Evolutionary conservation across 1,284 basidiomycete genomes (phyloP).

Genomic region (Anthracocystis walkeri): DNA sequence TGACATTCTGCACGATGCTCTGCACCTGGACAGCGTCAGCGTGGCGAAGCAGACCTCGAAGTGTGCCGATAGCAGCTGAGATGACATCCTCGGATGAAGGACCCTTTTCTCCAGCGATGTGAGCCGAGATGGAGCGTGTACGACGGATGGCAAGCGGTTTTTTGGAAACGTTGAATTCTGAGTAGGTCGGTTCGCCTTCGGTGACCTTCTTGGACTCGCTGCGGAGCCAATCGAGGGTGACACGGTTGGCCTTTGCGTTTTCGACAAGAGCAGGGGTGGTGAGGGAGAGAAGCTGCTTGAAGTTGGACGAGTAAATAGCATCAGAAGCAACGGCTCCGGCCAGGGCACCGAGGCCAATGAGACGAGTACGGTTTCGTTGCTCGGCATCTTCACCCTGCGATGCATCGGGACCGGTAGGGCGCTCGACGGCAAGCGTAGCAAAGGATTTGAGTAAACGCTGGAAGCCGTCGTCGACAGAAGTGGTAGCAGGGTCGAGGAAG

Average conservation of each 20-base stretch:
- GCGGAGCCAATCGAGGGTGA: conserved; percentile 76
- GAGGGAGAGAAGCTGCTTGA: conserved; percentile 78
- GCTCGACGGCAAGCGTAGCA: conserved; percentile 73
- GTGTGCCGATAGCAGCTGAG: conserved; percentile 78
- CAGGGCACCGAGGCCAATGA: conserved; percentile 87
- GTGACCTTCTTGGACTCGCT: conserved; percentile 78
- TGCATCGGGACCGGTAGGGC: conserved; percentile 24
- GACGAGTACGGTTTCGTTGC: conserved; percentile 76
- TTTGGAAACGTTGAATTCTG: conserved; percentile 80
- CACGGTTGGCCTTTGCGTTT: conserved; percentile 75
- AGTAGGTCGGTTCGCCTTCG: conserved; percentile 75
- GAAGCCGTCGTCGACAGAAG: conserved; percentile 75
- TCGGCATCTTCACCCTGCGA: conserved; percentile 40
- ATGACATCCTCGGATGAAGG: conserved; percentile 81
- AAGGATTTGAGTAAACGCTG: conserved; percentile 80
- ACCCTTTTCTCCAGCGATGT: conserved; percentile 87
- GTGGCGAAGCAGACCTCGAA: conserved; percentile 81
- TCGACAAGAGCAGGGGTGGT: conserved; percentile 82
- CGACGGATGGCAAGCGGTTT: conserved; percentile 81
- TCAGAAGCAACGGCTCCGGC: conserved; percentile 86
- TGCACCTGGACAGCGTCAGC: conserved; percentile 82
- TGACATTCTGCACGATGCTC: conserved; percentile 77
- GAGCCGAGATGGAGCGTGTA: conserved; percentile 86
- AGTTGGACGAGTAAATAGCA: conserved; percentile 83
- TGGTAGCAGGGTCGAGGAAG: conserved; percentile 79